Conservation (phyloP, 1,284 basidiomycete genomes). For the Bjerkandera adusta region DNA sequence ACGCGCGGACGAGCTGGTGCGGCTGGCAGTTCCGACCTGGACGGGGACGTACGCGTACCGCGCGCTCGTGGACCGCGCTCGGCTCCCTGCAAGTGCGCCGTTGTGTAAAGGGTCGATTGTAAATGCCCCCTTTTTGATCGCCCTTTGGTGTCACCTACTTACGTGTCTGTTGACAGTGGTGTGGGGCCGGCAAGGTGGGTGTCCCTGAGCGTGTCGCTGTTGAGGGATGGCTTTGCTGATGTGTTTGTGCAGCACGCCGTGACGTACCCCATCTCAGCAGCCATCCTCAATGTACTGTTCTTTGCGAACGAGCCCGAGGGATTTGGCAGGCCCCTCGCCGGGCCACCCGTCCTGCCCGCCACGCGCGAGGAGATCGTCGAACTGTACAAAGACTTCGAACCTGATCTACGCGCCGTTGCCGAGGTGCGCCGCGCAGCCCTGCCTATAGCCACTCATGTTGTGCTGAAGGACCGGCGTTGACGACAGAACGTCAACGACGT, state of each 20-base stretch:
- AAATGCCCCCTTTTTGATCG: background rate
- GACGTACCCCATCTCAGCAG: conserved; percentile 46
- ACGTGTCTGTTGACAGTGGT: conserved; percentile 7
- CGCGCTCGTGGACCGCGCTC: conserved; percentile 32
- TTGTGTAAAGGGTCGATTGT: no score
- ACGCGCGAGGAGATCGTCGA: conserved; percentile 35
- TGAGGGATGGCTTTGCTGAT: background rate
- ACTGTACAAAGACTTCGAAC: conserved; percentile 44
- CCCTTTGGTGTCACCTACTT: background rate
- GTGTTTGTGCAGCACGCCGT: conserved; percentile 38
- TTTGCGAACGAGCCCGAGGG: conserved; percentile 39
- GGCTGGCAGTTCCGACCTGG: conserved; percentile 33
- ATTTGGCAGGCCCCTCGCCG: conserved; percentile 40
- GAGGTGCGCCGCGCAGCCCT: conserved; percentile 33
- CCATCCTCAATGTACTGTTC: conserved; percentile 46
- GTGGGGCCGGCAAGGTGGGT: conserved; percentile 17
- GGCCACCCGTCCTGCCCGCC: conserved; percentile 39
- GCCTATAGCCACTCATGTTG: background rate
- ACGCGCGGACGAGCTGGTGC: conserved; percentile 21
- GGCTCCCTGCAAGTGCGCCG: conserved; percentile 19
- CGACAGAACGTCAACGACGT: conserved; percentile 27
- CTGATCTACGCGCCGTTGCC: conserved; percentile 42
- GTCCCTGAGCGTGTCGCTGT: background rate
- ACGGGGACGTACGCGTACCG: conserved; percentile 36
- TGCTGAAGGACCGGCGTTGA: conserved; percentile 22